Percentiles rank a stretch among this genome's conserved stretches.
Evolutionary conservation across 306 rosid genomes (phyloP).

Genomic region (Vigna trinervia): DNA sequence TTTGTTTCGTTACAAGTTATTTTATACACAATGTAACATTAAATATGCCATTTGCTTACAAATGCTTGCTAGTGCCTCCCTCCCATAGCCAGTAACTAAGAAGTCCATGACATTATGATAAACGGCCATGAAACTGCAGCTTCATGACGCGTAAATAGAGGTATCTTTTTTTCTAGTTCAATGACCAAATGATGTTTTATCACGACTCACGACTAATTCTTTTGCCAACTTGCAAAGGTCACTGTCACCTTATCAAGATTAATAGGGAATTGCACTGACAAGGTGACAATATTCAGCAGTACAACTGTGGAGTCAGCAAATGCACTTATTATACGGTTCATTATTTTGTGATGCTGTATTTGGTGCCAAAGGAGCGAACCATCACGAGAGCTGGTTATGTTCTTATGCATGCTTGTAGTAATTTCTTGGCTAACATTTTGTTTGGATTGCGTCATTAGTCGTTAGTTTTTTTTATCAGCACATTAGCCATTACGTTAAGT

Average conservation of each 20-base stretch:
- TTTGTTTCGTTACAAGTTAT: background rate
- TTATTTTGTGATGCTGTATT: conserved; percentile 29
- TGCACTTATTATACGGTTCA: conserved; percentile 40
- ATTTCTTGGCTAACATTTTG: conserved; percentile 6
- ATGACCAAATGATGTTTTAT: conserved; percentile 38
- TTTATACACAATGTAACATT: conserved; percentile 9
- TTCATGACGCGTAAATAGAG: conserved; percentile 25
- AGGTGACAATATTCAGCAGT: conserved; percentile 17
- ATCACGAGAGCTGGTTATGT: conserved; percentile 3
- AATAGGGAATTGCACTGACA: conserved; percentile 36
- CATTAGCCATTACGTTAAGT: background rate
- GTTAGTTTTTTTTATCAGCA: too few species aligned
- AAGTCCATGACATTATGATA: conserved; percentile 44
- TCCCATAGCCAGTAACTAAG: background rate
- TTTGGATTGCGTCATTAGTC: background rate
- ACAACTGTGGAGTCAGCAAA: conserved; percentile 43
- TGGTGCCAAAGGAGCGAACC: conserved; percentile 4
- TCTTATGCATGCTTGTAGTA: conserved; percentile 13
- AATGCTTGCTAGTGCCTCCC: conserved; percentile 8
- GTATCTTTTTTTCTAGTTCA: conserved; percentile 23
- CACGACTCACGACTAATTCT: conserved; percentile 22
- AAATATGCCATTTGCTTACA: background rate
- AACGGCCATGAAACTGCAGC: conserved; percentile 16
- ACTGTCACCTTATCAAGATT: conserved; percentile 27
- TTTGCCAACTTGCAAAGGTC: conserved; percentile 22